Base-by-base conservation (phyloP, 768 basidiomycete genomes). In the Boletus subcaerulescens region DNA sequence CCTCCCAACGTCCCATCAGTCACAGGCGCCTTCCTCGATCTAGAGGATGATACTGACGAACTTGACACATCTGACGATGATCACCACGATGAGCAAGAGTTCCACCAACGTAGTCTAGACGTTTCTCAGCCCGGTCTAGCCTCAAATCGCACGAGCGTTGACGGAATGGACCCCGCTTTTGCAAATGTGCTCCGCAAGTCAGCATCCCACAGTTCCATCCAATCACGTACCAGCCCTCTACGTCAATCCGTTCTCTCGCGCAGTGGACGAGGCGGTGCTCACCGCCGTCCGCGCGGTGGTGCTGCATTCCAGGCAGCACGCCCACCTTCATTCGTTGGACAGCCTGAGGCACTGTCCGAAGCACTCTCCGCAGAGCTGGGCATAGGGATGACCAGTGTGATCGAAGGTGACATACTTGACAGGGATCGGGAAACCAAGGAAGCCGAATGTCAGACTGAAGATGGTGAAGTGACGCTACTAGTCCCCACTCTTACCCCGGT, bases 91-190 rank as follows among this genome's bases (percentile, higher is more conserved):
- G 56, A 58, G 24, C 73, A 68, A 46, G 72, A 71, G 14, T 55
- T 60, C 17, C 67, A 61, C n/a, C 60, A 65, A 20, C 58, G 62
- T 41, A 49, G 65, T 36, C 57, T 66, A 12, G 60, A 68, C 3
- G 69, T 70, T 14, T 79, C 76, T 10, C 74, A 72, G 11, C 68
- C 71, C 36, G 65, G 73, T 38, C 62, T 70, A 13, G 70, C 66
- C 10, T 86, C 85, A 4, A 87, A 88, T 61, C 77, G 85, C 35
- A 81, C 81, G 7, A 89, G 86, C 61, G 80, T 91, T 5, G 90
- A 93, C 52, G 91, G 90, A 42, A 90, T 94, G 87, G 92, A 93
- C 57, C 92, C 93, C 11, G 79, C 74, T 1, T 94, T 91, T 64
- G 90, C 91, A 50, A 89, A 89, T 55, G 78, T 91, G 14, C 81